phyloP scores from a whole-genome alignment of 1,284 basidiomycete species.

The Malassezia vespertilionis region DNA sequence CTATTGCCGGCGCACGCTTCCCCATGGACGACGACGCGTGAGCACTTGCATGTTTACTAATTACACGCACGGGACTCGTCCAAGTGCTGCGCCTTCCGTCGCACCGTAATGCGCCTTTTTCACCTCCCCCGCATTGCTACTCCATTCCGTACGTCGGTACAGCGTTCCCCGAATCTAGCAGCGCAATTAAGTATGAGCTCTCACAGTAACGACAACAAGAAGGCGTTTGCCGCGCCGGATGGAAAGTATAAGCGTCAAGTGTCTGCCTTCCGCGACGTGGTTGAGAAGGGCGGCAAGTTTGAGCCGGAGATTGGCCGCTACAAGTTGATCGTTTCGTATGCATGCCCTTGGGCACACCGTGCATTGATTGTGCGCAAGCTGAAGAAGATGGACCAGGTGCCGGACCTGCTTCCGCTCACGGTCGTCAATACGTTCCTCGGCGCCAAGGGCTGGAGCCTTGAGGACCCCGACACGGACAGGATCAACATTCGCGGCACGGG shows the following conservation, averaged over 20 bases:
- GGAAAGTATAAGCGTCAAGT: conserved; percentile 71
- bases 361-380: conserved; percentile 76
- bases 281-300: conserved; percentile 64
- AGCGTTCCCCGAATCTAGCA: no score
- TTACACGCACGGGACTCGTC: no score
- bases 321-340: conserved; percentile 32
- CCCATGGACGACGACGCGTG: conserved; percentile 6
- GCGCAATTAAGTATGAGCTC: no score
- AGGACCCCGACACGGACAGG: conserved; percentile 42
- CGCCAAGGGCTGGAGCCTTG: conserved; percentile 75
- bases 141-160: no score
- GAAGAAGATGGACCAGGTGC: conserved; percentile 76
- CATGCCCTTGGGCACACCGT: conserved; percentile 76
- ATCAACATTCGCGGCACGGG: conserved; percentile 32
- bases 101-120: no score
- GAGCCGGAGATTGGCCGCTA: conserved; percentile 66
- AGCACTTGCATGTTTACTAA: no score
- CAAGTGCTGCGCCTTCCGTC: no score
- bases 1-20: no score
- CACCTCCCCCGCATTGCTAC: no score
- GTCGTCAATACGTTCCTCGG: conserved; percentile 76
- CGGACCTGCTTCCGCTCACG: conserved; percentile 54
- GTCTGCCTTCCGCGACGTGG: conserved; percentile 61
- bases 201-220: no score
- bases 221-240: conserved; percentile 54